These are phyloP conservation scores for Russula foetens DNA, from an alignment of 768 basidiomycete species.

Conservation along the genomic window DNA sequence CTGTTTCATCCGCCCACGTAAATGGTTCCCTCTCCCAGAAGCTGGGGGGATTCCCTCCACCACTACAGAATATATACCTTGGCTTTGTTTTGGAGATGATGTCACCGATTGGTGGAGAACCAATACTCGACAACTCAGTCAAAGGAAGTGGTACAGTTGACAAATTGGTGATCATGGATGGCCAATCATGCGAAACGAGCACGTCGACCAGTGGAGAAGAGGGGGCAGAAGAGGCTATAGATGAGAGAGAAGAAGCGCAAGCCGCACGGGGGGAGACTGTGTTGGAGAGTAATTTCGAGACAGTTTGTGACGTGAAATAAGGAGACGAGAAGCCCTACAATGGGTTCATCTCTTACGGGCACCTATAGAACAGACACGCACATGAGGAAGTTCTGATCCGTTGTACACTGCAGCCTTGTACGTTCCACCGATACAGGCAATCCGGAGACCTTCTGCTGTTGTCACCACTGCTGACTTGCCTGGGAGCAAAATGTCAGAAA, in stretches of 20 bases:
- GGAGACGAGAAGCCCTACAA: conserved; percentile 67
- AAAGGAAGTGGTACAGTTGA: conserved; percentile 42
- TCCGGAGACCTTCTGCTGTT: conserved; percentile 71
- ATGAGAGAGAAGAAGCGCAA: conserved; percentile 51
- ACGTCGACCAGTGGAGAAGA: conserved; percentile 69
- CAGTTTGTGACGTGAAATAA: conserved; percentile 60
- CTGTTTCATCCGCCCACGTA: conserved; percentile 65
- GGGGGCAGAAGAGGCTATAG: conserved; percentile 53
- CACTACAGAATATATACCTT: conserved; percentile 78
- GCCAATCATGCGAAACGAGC: conserved; percentile 75
- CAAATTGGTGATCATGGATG: conserved; percentile 52
- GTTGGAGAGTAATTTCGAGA: conserved; percentile 66
- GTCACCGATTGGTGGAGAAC: conserved; percentile 56
- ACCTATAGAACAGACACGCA: conserved; percentile 37
- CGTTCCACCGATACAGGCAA: conserved; percentile 78
- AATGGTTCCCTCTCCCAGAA: conserved; percentile 98
- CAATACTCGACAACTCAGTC: conserved; percentile 36
- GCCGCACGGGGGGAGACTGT: conserved; percentile 45
- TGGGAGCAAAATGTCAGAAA: conserved; percentile 26
- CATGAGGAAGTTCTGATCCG: conserved; percentile 55
- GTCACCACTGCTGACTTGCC: conserved; percentile 78
- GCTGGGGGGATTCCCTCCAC: conserved; percentile 51
- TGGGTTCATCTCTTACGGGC: conserved; percentile 38
- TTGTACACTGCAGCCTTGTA: conserved; percentile 56
- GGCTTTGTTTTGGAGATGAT: conserved; percentile 61